Base-by-base conservation (phyloP, 2,329 filamentous ascomycete genomes). In the Fusarium chlamydosporum region DNA sequence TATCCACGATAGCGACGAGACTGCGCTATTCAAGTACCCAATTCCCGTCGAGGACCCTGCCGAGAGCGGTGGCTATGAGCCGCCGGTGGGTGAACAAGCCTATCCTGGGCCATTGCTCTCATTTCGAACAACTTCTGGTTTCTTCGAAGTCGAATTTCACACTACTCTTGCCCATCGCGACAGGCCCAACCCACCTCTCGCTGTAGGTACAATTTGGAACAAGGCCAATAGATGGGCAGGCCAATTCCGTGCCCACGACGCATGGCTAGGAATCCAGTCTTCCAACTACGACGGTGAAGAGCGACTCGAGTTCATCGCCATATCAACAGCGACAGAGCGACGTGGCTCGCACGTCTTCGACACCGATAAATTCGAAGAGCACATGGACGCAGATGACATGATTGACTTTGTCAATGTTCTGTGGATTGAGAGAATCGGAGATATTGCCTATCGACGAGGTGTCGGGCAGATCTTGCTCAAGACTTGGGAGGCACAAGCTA, bases 391-490 rank as follows among this genome's bases (percentile, higher is more conserved):
- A 2, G 80, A 84, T 54, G 80, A 81, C 33, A 75, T 77, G 33
- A 73, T 85, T 29, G 81, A 84, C 58, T 80, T 83, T 70, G 79
- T 83, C 18, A 83, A 83, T 29, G 82, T 83, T 38, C 66, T 83
- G 33, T 83, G 82, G 82, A 78, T 83, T 18, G 82, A 83, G 75
- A 74, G 81, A 26, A 82, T 83, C 20, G 80, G 80, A 11, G 81
- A 77, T 16, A 75, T 83, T 56, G 77, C 77, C 8, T 82, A 80
- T 59, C 72, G 82, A 18, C 70, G 81, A 29, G 82, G 82, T 4
- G 73, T 83, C 29, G 82, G 82, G 1, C 81, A 83, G 67, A 76
- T 83, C 7, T 53, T 83, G 46, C 74, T 77, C 57, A 77, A 76
- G 63, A 78, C 76, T 1, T 83, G 82, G 81, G 79, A 82, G 31